phyloP scores from a whole-genome alignment of 305 asterid genomes.

The Plantago coronopus region DNA sequence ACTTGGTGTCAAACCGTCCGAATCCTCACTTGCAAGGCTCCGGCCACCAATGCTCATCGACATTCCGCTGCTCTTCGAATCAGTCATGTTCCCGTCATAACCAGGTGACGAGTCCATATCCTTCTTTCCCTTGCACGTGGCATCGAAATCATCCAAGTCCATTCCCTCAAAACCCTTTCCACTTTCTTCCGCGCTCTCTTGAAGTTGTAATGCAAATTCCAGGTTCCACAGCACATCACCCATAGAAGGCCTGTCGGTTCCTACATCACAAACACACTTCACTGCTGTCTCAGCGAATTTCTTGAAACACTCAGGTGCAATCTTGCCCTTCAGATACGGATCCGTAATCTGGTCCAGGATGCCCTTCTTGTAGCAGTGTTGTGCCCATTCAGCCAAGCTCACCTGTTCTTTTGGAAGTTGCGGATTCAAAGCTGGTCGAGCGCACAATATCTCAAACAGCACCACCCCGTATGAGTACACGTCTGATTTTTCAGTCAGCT shows the following conservation, averaged over 20 bases:
- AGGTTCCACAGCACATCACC: slow-evolving; percentile 29
- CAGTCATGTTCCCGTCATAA: slow-evolving; percentile 41
- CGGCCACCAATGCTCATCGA: slow-evolving; percentile 94
- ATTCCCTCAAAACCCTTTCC: slow-evolving; percentile 42
- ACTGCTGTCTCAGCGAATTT: slow-evolving; percentile 23
- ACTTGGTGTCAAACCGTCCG: slow-evolving; percentile 87
- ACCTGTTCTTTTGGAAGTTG: slow-evolving; percentile 23
- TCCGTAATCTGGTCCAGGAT: slow-evolving; percentile 21
- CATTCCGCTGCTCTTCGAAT: slow-evolving; percentile 76
- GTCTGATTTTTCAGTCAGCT: slow-evolving; percentile 31
- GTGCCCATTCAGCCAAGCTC: slow-evolving; percentile 29
- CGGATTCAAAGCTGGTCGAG: slow-evolving; percentile 27
- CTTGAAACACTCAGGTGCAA: slow-evolving; percentile 23
- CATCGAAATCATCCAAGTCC: slow-evolving; percentile 46
- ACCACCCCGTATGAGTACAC: slow-evolving; percentile 35
- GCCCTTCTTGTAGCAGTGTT: slow-evolving; percentile 22
- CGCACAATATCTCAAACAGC: slow-evolving; percentile 28
- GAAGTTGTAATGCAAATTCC: slow-evolving; percentile 21
- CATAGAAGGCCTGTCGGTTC: slow-evolving; percentile 26
- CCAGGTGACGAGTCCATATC: slow-evolving; percentile 39
- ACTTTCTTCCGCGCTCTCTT: slow-evolving; percentile 86
- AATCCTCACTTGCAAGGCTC: slow-evolving; percentile 90
- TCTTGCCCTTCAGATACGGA: slow-evolving; percentile 21
- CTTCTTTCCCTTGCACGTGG: slow-evolving; percentile 52
- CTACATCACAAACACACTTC: slow-evolving; percentile 26